Conservation (phyloP, 1,284 basidiomycete species). For the Leccinum solheimii region DNA sequence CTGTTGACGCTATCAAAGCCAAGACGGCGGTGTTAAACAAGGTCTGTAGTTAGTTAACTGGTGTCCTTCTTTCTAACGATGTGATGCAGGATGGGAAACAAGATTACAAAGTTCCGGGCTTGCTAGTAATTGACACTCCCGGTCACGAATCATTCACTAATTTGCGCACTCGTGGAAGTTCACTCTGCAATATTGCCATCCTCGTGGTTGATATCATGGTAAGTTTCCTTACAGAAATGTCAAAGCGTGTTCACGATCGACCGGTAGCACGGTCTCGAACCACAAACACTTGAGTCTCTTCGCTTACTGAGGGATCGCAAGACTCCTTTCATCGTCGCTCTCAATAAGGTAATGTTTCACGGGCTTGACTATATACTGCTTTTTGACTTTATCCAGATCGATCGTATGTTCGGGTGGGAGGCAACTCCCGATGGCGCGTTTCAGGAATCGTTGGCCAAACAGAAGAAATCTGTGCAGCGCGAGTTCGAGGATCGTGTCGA, state of each 20-base stretch:
- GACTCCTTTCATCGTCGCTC: slow-evolving; percentile 98
- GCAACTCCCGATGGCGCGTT: slow-evolving; percentile 90
- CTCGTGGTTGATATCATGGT: slow-evolving; percentile 99
- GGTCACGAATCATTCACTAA: slow-evolving; percentile 99
- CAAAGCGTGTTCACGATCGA: slow-evolving; percentile 15
- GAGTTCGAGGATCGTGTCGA: slow-evolving; percentile 92
- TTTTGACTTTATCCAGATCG: slow-evolving; percentile 61
- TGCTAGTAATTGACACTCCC: slow-evolving; percentile 97
- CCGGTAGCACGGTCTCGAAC: slow-evolving; percentile 89
- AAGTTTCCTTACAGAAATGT: slow-evolving; percentile 23
- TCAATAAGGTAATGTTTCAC: slow-evolving; percentile 80
- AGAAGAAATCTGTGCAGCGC: slow-evolving; percentile 78
- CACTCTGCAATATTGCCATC: slow-evolving; percentile 98
- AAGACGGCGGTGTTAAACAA: slow-evolving; percentile 94
- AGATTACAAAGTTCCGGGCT: slow-evolving; percentile 97
- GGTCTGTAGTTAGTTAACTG: slow-evolving; percentile 40
- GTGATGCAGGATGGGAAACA: slow-evolving; percentile 65
- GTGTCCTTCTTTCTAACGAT: slow-evolving; percentile 5
- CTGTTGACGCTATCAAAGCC: slow-evolving; percentile 90
- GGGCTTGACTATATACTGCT: slow-evolving; percentile 6
- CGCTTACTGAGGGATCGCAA: slow-evolving; percentile 91
- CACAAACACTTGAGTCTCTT: slow-evolving; percentile 95
- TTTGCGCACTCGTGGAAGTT: slow-evolving; percentile 93
- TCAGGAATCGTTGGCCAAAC: slow-evolving; percentile 89
- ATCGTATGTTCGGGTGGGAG: slow-evolving; percentile 97